Conservation (phyloP, 768 basidiomycete genomes). For the Nidularia pulvinata region DNA sequence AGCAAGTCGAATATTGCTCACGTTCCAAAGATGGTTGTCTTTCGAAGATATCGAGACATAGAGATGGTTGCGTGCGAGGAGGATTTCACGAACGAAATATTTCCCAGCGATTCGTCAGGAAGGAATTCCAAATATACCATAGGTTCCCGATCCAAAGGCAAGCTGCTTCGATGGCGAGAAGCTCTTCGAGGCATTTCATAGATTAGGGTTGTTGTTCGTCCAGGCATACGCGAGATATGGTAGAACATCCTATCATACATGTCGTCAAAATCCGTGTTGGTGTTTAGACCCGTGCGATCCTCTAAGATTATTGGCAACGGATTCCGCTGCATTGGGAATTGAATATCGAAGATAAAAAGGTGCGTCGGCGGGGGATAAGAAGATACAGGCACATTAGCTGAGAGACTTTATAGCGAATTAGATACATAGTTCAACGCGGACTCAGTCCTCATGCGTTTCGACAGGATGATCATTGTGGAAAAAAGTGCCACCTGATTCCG, state of each 20-base stretch:
- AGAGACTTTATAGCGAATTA: too few species aligned
- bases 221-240: conserved; percentile 53
- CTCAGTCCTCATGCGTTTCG: not conserved
- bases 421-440: too few species aligned
- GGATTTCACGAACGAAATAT: conserved; percentile 48
- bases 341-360: not conserved
- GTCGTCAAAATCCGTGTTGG: conserved; percentile 70
- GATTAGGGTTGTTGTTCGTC: conserved; percentile 46
- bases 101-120: conserved; percentile 57
- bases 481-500: not conserved
- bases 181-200: conserved; percentile 72
- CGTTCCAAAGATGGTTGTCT: conserved; percentile 66
- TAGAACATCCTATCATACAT: conserved; percentile 78
- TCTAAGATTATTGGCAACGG: conserved; percentile 59
- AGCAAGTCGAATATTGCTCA: conserved; percentile 41
- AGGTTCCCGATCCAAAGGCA: conserved; percentile 54
- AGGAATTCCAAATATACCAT: conserved; percentile 61
- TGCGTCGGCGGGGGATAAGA: not conserved
- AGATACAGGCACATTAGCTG: not conserved
- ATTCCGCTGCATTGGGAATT: not conserved
- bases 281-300: conserved; percentile 60
- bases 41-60: conserved; percentile 66
- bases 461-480: not conserved
- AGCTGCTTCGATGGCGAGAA: conserved; percentile 54
- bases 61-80: conserved; percentile 41